Evolutionary conservation across 106 monocot genomes (phyloP).

Genomic region (Hemerocallis citrina): DNA sequence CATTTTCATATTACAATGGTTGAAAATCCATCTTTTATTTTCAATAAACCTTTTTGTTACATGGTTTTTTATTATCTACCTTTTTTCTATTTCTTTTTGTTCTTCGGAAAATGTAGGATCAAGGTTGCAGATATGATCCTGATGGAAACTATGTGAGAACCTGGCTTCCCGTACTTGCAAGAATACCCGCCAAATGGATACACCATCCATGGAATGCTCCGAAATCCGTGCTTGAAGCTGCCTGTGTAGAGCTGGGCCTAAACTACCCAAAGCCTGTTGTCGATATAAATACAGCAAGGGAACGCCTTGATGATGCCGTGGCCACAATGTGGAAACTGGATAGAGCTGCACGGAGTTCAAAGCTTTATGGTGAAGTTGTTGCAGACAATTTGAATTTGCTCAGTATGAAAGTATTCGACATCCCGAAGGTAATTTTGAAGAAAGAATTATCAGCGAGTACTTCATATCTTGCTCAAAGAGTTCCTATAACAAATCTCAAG

Average conservation of each 20-base stretch:
- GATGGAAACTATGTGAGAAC: slow-evolving; percentile 69
- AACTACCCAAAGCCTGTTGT: slow-evolving; percentile 81
- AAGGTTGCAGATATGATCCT: slow-evolving; percentile 71
- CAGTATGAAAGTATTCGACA: slow-evolving; percentile 31
- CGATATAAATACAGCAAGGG: slow-evolving; percentile 45
- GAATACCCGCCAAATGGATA: slow-evolving; percentile 82
- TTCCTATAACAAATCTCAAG: slow-evolving; percentile 35
- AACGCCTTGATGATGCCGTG: slow-evolving; percentile 53
- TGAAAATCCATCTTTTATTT: too few species aligned
- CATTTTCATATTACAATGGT: too few species aligned
- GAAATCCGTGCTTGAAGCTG: slow-evolving; percentile 41
- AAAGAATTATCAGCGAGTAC: slow-evolving; percentile 24
- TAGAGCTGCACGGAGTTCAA: slow-evolving; percentile 25
- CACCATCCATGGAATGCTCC: slow-evolving; percentile 92
- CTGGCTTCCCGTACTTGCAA: slow-evolving; percentile 83
- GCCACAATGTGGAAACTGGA: slow-evolving; percentile 75
- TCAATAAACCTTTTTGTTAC: too few species aligned
- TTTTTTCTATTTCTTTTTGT: too few species aligned
- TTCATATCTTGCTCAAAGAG: slow-evolving; percentile 58
- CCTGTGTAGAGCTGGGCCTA: slow-evolving; percentile 70
- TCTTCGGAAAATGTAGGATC: slow-evolving; percentile 37
- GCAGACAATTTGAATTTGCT: slow-evolving; percentile 59
- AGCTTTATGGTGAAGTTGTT: slow-evolving; percentile 21
- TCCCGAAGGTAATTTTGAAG: slow-evolving; percentile 57
- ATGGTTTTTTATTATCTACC: background rate